These are phyloP conservation scores for Blastobotrys petasosporus DNA, from an alignment of 1,139 yeast genomes.

Conservation along the genomic window DNA sequence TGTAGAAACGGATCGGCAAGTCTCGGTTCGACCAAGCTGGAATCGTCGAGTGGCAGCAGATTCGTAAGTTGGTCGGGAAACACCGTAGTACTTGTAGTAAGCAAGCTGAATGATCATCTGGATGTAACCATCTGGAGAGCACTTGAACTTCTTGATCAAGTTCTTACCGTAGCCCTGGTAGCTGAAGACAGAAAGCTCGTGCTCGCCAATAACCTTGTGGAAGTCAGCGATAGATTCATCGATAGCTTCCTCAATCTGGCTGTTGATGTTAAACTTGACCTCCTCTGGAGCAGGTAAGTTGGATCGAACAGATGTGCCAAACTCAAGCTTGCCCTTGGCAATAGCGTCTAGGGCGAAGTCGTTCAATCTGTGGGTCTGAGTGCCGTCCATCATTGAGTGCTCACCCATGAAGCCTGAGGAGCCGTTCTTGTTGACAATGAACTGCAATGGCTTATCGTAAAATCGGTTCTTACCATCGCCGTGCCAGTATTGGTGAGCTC, in stretches of 20 bases:
- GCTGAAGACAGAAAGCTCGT: slow-evolving; percentile 40
- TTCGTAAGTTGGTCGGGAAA: slow-evolving; percentile 86
- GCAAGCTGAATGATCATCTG: slow-evolving; percentile 79
- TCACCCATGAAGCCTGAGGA: slow-evolving; percentile 92
- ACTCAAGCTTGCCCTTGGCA: slow-evolving; percentile 41
- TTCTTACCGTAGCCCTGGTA: slow-evolving; percentile 48
- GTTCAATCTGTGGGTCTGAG: slow-evolving; percentile 87
- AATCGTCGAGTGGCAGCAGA: slow-evolving; percentile 91
- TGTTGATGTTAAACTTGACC: slow-evolving; percentile 41
- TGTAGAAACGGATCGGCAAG: slow-evolving; percentile 80
- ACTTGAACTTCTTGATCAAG: slow-evolving; percentile 66
- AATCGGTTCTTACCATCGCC: slow-evolving; percentile 89
- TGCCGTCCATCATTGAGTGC: slow-evolving; percentile 97
- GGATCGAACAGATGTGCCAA: slow-evolving; percentile 29
- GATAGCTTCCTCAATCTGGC: slow-evolving; percentile 49
- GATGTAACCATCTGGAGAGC: slow-evolving; percentile 73
- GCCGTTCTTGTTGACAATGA: slow-evolving; percentile 76
- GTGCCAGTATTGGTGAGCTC: slow-evolving; percentile 87
- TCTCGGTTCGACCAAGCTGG: slow-evolving; percentile 92
- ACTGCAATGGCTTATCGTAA: slow-evolving; percentile 89
- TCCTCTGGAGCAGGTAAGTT: slow-evolving; percentile 35
- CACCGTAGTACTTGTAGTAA: slow-evolving; percentile 76
- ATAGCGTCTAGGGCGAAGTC: slow-evolving; percentile 63
- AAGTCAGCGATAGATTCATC: slow-evolving; percentile 52
- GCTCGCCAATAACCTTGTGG: slow-evolving; percentile 39